Base-by-base conservation (phyloP, 2,329 filamentous ascomycete species). In the Fusarium oligoseptatum region DNA sequence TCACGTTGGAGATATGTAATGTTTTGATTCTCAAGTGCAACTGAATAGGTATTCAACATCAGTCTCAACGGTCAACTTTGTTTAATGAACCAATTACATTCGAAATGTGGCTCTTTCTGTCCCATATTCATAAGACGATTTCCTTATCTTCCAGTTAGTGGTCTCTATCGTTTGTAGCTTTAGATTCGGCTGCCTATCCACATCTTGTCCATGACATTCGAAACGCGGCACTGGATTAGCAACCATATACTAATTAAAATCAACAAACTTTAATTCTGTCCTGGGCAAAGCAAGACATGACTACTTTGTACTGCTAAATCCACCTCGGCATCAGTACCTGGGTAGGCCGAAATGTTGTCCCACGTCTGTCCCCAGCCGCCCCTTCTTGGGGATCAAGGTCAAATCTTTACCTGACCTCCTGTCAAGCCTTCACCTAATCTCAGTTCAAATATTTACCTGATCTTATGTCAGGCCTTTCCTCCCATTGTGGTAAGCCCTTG, bases 1-100 rank as follows among this genome's bases (percentile, higher is more conserved):
- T 12, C 78, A 76, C 17, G 81, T 75, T 22, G 81, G 73, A 8
- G 69, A 81, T 72, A 71, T 78, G 66, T 72, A 57, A 14, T 45
- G 20, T 22, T 45, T 45, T 22, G 11, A 45, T 45, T 45, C 20
- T 45, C 41, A 12, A 45, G 11, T 45, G 41, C 14, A 45, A 14
- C 20, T 22, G n/a, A 12, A 22, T 43, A 45, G 20, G 41, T 8
- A 45, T 14, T 45, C 12, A 45, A 45, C 3, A 6, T 22, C 7
- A 5, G 41, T 12, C 20, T 45, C 41, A 2, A 43, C 6, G 12
- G 7, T 45, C 22, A 45, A 22, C 11, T 45, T 3, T 45, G 41
- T 14, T 22, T 14, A 45, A 14, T 45, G 41, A 6, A 22, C 11
- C 6, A 45, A 45, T 22, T 2, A 22, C 41, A 12, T 14, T 22